phyloP scores from a whole-genome alignment of 2,329 filamentous ascomycete genomes.

The Endocalyx cinctus region DNA sequence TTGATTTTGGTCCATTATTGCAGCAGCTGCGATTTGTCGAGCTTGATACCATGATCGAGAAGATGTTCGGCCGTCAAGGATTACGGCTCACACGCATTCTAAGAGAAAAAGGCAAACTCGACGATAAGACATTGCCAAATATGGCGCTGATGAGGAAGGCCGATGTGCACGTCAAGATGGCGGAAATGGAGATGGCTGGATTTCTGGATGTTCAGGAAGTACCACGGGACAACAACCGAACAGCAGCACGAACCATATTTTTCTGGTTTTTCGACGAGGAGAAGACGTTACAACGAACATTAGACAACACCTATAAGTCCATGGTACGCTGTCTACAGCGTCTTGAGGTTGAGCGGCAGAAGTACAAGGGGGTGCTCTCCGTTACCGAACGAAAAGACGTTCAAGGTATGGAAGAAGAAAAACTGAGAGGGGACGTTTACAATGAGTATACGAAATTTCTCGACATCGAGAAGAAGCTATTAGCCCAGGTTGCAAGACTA shows the following conservation, averaged over 20 bases:
- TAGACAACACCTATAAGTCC: conserved; percentile 82
- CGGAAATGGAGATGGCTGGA: conserved; percentile 79
- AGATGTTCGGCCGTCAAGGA: conserved; percentile 70
- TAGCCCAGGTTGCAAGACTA: conserved; percentile 73
- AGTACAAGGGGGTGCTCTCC: conserved; percentile 67
- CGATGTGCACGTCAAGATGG: conserved; percentile 79
- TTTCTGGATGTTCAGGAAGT: conserved; percentile 92
- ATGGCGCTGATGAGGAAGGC: conserved; percentile 79
- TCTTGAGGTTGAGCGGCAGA: conserved; percentile 68
- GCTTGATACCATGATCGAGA: conserved; percentile 75
- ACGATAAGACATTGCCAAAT: conserved; percentile 82
- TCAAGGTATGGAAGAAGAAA: conserved; percentile 75
- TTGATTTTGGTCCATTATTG: conserved; percentile 74
- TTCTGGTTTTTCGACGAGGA: conserved; percentile 87
- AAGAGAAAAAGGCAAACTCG: conserved; percentile 82
- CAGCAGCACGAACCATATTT: conserved; percentile 80
- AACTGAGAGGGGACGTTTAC: conserved; percentile 70
- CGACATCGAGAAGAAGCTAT: conserved; percentile 65
- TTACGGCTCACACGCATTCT: conserved; percentile 83
- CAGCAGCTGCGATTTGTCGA: conserved; percentile 69
- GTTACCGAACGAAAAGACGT: conserved; percentile 85
- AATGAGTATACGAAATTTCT: conserved; percentile 55
- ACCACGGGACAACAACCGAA: conserved; percentile 77
- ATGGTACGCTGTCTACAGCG: conserved; percentile 85
- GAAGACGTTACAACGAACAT: conserved; percentile 62